phyloP scores from a whole-genome alignment of 306 rosid genomes.

The Rosa chinensis region DNA sequence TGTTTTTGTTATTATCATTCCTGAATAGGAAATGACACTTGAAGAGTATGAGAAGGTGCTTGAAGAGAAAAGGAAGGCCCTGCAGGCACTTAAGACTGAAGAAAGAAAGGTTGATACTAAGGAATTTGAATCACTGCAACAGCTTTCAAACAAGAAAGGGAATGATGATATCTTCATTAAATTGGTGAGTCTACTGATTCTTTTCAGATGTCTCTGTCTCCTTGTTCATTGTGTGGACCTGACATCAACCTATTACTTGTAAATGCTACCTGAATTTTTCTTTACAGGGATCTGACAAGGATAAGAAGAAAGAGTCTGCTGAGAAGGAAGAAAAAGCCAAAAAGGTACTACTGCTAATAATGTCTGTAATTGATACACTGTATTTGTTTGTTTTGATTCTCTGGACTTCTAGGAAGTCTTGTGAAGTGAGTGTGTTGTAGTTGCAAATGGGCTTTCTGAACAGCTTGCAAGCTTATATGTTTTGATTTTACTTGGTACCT shows the following conservation, averaged over 20 bases:
- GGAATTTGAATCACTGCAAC: constrained; percentile 83
- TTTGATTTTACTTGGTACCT: not conserved
- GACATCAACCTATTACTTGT: not conserved
- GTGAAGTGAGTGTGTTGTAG: not conserved
- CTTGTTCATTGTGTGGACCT: not conserved
- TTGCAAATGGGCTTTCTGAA: not conserved
- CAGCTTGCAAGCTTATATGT: not conserved
- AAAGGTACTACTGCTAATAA: constrained; percentile 45
- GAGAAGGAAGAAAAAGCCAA: constrained; percentile 85
- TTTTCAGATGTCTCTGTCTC: not conserved
- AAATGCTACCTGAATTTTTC: constrained; percentile 8
- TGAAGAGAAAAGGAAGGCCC: constrained; percentile 85
- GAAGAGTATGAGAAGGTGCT: constrained; percentile 89
- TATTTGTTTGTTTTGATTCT: not conserved
- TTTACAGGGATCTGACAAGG: constrained; percentile 84
- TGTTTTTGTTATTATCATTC: not conserved
- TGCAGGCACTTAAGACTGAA: constrained; percentile 69
- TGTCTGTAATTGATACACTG: not conserved
- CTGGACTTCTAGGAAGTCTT: not conserved
- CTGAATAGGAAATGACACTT: constrained; percentile 82
- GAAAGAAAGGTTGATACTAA: constrained; percentile 80
- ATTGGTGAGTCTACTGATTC: constrained; percentile 51
- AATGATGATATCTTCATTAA: constrained; percentile 68
- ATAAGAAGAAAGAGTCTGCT: constrained; percentile 71
- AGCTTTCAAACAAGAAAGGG: constrained; percentile 84